Percentiles rank a stretch among this genome's conserved stretches.
These are phyloP conservation scores for Puccinia triticina DNA, from an alignment of 1,284 basidiomycete genomes.

Conservation along the genomic window DNA sequence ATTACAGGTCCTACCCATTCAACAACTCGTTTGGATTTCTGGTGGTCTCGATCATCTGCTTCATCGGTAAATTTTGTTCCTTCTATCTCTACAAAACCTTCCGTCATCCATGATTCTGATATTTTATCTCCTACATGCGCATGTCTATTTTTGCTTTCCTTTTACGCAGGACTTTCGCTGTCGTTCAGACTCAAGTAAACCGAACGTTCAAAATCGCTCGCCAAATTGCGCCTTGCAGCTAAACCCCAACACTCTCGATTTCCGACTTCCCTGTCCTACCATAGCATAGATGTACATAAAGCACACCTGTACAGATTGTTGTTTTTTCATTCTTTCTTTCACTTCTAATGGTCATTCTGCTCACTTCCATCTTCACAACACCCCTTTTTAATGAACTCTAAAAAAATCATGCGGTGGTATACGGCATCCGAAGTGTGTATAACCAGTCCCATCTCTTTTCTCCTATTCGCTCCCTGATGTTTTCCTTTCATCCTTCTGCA, in stretches of 20 bases:
- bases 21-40: conserved; percentile 54
- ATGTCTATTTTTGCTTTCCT: not conserved
- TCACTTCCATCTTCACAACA: not conserved
- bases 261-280: too few relatives aligned
- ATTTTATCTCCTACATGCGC: not conserved
- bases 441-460: not conserved
- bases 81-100: not conserved
- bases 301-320: not conserved
- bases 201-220: not conserved
- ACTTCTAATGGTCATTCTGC: not conserved
- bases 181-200: conserved; percentile 37
- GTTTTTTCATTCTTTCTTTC: not conserved
- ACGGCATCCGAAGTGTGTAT: not conserved
- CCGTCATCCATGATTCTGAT: not conserved
- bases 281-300: not conserved
- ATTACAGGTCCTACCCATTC: conserved; percentile 53
- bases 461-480: not conserved
- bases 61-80: conserved; percentile 53
- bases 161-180: conserved; percentile 28
- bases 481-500: not conserved
- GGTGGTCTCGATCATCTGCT: conserved; percentile 52
- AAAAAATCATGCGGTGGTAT: not conserved
- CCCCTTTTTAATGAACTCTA: not conserved
- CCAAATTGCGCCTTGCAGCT: not conserved
- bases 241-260: not conserved